A percentile compares a stretch with the other conserved stretches of the same genome.
These are phyloP conservation scores for Mortierella sp. DNA, from an alignment of 371 early-diverging fungal species.

Conservation along the genomic window DNA sequence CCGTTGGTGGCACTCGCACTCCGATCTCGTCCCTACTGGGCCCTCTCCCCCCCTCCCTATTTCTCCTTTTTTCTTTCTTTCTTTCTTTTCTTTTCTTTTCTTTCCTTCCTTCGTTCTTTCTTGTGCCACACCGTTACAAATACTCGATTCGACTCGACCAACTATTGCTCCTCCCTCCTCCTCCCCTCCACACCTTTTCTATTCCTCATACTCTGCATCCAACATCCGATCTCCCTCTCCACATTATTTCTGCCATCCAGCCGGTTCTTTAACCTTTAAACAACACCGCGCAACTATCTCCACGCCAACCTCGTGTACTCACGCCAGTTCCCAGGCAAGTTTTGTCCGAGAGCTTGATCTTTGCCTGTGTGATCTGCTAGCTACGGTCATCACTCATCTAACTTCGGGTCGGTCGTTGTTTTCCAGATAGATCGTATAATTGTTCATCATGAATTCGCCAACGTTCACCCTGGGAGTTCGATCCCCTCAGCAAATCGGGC, in stretches of 20 bases:
- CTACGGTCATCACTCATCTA: too few relatives aligned
- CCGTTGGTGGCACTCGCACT: constrained; percentile 20
- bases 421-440: not conserved
- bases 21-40: too few relatives aligned
- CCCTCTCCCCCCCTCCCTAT: not conserved
- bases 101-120: constrained; percentile 4
- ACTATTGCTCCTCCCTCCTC: not conserved
- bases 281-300: too few relatives aligned
- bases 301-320: too few relatives aligned
- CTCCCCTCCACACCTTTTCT: not conserved
- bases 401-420: not conserved
- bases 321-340: too few relatives aligned
- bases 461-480: constrained; percentile 10
- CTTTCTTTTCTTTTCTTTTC: constrained; percentile 4
- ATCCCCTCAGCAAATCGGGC: constrained; percentile 31
- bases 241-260: too few relatives aligned
- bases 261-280: too few relatives aligned
- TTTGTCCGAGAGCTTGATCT: too few relatives aligned
- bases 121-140: not conserved
- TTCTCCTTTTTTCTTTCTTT: constrained; percentile 6
- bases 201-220: not conserved
- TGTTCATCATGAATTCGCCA: constrained; percentile 15
- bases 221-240: not conserved
- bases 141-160: not conserved
- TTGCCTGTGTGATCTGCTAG: not conserved